Evolutionary conservation across 140 eudicot genomes (phyloP).

Genomic region (Ambrosia hybrid): DNA sequence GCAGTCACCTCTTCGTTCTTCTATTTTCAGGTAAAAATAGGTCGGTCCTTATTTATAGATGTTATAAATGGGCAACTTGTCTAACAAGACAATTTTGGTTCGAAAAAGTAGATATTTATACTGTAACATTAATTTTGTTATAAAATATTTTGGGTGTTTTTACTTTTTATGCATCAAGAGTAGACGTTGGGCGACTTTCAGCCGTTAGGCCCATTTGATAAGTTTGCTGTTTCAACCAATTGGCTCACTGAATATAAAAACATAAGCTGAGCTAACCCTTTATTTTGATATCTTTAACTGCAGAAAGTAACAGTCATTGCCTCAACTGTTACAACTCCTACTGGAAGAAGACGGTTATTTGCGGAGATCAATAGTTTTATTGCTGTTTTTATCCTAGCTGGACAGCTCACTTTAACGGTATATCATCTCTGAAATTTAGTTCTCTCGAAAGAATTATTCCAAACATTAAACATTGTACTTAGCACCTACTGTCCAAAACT

Average conservation of each 20-base stretch:
- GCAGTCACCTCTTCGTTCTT: slow-evolving; percentile 95
- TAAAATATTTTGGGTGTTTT: too few relatives aligned
- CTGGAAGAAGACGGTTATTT: slow-evolving; percentile 77
- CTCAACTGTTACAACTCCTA: slow-evolving; percentile 66
- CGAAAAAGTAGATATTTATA: background rate
- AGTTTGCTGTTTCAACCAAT: too few relatives aligned
- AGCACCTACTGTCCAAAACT: too few relatives aligned
- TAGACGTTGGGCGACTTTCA: too few relatives aligned
- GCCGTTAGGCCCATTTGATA: too few relatives aligned
- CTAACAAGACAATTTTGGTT: background rate
- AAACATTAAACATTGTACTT: too few relatives aligned
- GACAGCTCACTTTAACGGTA: slow-evolving; percentile 96
- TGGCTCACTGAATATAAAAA: too few relatives aligned
- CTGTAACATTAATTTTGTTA: too few relatives aligned
- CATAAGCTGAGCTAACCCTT: background rate
- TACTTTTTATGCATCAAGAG: too few relatives aligned
- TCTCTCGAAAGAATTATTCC: background rate
- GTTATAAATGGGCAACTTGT: background rate
- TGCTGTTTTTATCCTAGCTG: slow-evolving; percentile 88
- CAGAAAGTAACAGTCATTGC: slow-evolving; percentile 97
- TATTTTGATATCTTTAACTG: slow-evolving; percentile 21
- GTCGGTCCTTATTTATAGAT: slow-evolving; percentile 7
- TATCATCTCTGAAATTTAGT: slow-evolving; percentile 17
- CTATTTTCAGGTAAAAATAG: slow-evolving; percentile 77
- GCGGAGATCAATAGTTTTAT: slow-evolving; percentile 93